Evolutionary conservation across 306 rosid genomes (phyloP), one percentile per base, ranked within the genome.

Genomic region (Cercis canadensis): DNA sequence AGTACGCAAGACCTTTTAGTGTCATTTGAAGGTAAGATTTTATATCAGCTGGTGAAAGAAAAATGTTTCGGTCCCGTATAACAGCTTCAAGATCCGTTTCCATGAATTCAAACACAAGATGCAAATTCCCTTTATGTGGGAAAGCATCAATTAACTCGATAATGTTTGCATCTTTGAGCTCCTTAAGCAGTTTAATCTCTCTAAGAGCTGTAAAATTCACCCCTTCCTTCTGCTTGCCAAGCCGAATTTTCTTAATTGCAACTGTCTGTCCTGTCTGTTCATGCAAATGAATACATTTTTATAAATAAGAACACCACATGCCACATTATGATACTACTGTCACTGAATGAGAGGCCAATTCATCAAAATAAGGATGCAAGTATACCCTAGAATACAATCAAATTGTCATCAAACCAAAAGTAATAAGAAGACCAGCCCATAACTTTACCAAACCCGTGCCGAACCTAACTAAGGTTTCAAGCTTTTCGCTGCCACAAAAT

Each of bases 71-170:
- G 65, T 90, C 96, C 18, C 98, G 89, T 82, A 90, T 92, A 46
- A 92, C 96, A 78, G 98, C 97, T 85, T 92, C 98, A 11, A 92
- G 97, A 82, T 92, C 98, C 5, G 97, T 92, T 84, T 92, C 98
- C 98, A 92, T 92, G 84, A 92, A 92, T 50, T 92, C 97, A 71
- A 92, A 92, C 56, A 92, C 98, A 33, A 92, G 97, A 77, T 92
- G 98, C 93, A 92, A 82, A 81, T 92, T 92, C 49, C 86, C 97
- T 74, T 92, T 92, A 70, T 90, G 98, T 0, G 96, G 96, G 83
- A 92, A 92, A 0, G 97, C 91, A 57, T 92, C 98, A 61, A 79
- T 92, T 75, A 92, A 82, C 86, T 92, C 96, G 74, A 92, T 92
- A 14, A 92, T 90, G 62, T 87, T 87, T 5, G 97, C 90, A 82